A percentile compares a stretch with the other conserved stretches of the same genome.
Conservation (phyloP, 768 basidiomycete genomes). For the Crassisporium funariophilum region DNA sequence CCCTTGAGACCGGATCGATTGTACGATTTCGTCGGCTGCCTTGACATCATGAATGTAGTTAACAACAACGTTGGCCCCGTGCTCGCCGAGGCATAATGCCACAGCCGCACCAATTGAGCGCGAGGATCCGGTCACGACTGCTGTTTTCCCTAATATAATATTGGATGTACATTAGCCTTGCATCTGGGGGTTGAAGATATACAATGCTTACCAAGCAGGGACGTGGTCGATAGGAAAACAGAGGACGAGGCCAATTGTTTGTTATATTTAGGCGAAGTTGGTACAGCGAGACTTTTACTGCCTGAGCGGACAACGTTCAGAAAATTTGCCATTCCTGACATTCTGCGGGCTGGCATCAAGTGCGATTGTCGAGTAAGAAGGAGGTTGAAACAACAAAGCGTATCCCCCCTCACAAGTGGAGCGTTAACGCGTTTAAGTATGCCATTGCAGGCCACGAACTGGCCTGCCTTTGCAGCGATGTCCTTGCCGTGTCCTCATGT, state of each 20-base stretch:
- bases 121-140: slow-evolving; percentile 64
- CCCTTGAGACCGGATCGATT: slow-evolving; percentile 44
- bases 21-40: slow-evolving; percentile 50
- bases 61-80: slow-evolving; percentile 60
- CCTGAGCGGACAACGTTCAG: neutral
- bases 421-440: no score
- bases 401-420: no score
- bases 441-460: no score
- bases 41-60: slow-evolving; percentile 49
- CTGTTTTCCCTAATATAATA: slow-evolving; percentile 44
- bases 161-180: neutral
- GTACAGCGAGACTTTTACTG: slow-evolving; percentile 20
- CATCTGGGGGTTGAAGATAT: neutral
- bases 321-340: slow-evolving; percentile 8
- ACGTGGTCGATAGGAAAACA: slow-evolving; percentile 26
- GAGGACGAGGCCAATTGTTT: slow-evolving; percentile 24
- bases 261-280: slow-evolving; percentile 15
- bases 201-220: slow-evolving; percentile 24
- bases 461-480: no score
- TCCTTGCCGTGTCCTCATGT: no score
- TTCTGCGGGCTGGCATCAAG: neutral
- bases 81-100: slow-evolving; percentile 51
- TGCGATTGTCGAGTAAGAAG: no score
- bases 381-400: no score
- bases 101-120: slow-evolving; percentile 61